Conservation (phyloP, 2,329 filamentous ascomycete genomes). For the Truncatella angustata region DNA sequence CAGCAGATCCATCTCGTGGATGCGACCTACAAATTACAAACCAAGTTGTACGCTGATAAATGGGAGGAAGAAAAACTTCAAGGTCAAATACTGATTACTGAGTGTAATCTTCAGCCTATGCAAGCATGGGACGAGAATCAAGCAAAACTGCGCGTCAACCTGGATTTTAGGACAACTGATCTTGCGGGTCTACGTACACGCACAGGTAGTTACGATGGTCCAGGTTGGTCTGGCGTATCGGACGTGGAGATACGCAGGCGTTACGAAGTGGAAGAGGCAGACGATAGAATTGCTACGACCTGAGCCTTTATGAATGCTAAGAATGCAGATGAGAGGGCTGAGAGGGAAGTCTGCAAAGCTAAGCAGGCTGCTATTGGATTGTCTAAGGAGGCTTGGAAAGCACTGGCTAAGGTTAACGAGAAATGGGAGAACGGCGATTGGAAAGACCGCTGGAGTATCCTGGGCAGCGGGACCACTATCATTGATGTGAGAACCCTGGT, state of each 20-base stretch:
- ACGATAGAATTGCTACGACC: not conserved
- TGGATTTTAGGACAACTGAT: slow-evolving; percentile 12
- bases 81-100: not conserved
- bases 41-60: slow-evolving; percentile 7
- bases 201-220: slow-evolving; percentile 12
- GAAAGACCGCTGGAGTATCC: slow-evolving; percentile 10
- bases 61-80: slow-evolving; percentile 6
- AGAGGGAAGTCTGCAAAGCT: slow-evolving; percentile 11
- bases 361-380: slow-evolving; percentile 9
- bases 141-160: slow-evolving; percentile 3
- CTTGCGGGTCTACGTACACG: slow-evolving; percentile 12
- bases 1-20: slow-evolving; percentile 12
- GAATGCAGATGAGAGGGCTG: not conserved
- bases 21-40: slow-evolving; percentile 11
- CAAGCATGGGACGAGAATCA: slow-evolving; percentile 7
- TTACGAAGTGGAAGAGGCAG: slow-evolving; percentile 1
- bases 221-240: slow-evolving; percentile 13
- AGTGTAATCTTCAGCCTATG: slow-evolving; percentile 8
- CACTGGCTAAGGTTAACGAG: slow-evolving; percentile 4
- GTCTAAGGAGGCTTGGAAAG: slow-evolving; percentile 9
- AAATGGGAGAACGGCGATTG: slow-evolving; percentile 12
- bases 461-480: slow-evolving; percentile 12
- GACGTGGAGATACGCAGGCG: slow-evolving; percentile 7
- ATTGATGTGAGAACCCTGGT: slow-evolving; percentile 12
- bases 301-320: slow-evolving; percentile 8